These are phyloP conservation scores for Eucommia ulmoides DNA, from an alignment of 257 asterid genomes.

Conservation along the genomic window DNA sequence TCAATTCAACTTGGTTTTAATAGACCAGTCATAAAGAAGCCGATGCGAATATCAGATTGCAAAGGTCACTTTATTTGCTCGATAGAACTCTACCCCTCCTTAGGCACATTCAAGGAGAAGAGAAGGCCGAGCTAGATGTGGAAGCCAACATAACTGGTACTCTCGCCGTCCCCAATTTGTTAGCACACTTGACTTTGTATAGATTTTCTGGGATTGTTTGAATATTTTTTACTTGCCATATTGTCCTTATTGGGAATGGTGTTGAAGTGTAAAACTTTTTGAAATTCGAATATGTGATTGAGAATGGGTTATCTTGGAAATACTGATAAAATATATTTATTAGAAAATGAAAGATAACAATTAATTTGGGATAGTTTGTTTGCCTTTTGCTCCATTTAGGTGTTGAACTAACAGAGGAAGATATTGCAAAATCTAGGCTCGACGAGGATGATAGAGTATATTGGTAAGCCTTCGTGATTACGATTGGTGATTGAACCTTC, in stretches of 20 bases:
- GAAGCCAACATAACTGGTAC: conserved; percentile 52
- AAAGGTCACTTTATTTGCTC: conserved; percentile 44
- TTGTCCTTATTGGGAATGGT: no score
- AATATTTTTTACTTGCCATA: no score
- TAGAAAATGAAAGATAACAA: no score
- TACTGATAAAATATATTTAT: no score
- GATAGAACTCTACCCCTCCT: conserved; percentile 54
- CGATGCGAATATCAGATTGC: conserved; percentile 35
- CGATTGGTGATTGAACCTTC: no score
- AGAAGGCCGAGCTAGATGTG: conserved; percentile 40
- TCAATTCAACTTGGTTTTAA: conserved; percentile 5
- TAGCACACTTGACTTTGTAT: no score
- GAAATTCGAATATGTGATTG: no score
- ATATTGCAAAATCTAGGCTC: conserved; percentile 25
- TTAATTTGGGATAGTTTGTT: no score
- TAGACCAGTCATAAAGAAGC: conserved; percentile 25
- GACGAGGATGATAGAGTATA: conserved; percentile 54
- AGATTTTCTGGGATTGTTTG: no score
- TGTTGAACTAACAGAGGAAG: conserved; percentile 36
- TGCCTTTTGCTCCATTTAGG: conserved; percentile 32
- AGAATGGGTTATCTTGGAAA: no score
- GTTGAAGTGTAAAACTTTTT: no score
- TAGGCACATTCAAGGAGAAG: conserved; percentile 41
- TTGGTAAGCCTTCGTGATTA: conserved; percentile 56
- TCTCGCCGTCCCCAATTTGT: no score